Evolutionary conservation across 108 stramenopile genomes (phyloP).

Genomic region (Craspedostauros australis): DNA sequence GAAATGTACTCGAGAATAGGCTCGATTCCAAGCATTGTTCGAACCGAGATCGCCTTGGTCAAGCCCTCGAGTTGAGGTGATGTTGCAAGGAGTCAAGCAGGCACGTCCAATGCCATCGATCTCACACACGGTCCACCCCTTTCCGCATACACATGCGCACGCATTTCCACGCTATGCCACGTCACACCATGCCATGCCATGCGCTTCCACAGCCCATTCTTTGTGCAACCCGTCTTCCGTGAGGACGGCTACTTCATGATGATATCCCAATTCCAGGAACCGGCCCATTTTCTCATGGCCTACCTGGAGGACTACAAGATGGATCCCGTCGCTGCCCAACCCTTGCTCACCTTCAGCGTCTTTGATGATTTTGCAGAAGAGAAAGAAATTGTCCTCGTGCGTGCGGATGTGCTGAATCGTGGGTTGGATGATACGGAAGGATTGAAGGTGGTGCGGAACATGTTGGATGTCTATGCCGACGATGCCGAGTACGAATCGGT

Average conservation of each 20-base stretch:
- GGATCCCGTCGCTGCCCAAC: conserved; percentile 75
- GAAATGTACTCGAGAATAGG: too few species aligned
- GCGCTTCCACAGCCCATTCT: conserved; percentile 46
- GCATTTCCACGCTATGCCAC: not conserved
- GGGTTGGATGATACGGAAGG: conserved; percentile 74
- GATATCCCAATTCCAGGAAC: conserved; percentile 71
- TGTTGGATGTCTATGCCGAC: conserved; percentile 52
- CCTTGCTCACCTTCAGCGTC: conserved; percentile 66
- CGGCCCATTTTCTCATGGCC: conserved; percentile 68
- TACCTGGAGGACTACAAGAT: conserved; percentile 82
- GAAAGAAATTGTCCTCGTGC: conserved; percentile 55
- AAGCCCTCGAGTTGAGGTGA: too few species aligned
- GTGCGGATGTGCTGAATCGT: conserved; percentile 70
- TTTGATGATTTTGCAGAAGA: conserved; percentile 66
- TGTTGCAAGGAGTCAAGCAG: too few species aligned
- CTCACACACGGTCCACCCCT: not conserved
- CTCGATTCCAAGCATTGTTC: too few species aligned
- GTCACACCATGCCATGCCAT: too few species aligned
- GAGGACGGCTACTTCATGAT: conserved; percentile 80
- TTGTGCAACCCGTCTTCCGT: conserved; percentile 80
- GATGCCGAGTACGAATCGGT: conserved; percentile 51
- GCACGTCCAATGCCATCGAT: too few species aligned
- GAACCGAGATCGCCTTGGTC: too few species aligned
- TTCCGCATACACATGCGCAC: not conserved
- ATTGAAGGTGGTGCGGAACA: conserved; percentile 35